These are phyloP conservation scores for Wickerhamomyces silvicola DNA, from an alignment of 805 yeast species.

Conservation along the genomic window DNA sequence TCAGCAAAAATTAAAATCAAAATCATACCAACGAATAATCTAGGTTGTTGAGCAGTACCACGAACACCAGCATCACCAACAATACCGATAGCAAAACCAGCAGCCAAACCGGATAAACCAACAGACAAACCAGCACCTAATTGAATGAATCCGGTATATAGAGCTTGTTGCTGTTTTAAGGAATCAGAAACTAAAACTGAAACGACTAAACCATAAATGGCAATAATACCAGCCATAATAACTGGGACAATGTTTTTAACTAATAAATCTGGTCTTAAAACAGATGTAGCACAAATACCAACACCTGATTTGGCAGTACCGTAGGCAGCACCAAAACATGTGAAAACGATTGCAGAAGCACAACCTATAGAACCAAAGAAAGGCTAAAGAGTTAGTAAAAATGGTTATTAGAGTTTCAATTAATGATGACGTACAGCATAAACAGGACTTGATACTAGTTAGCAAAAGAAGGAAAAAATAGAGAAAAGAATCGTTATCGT, in stretches of 20 bases:
- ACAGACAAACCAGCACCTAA: conserved; percentile 97
- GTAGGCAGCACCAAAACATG: conserved; percentile 98
- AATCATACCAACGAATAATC: conserved; percentile 97
- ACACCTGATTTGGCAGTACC: conserved; percentile 99
- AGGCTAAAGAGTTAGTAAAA: conserved; percentile 41
- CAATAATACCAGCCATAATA: conserved; percentile 99
- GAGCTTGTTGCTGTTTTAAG: conserved; percentile 82
- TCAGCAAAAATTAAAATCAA: conserved; percentile 97
- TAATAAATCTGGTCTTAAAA: conserved; percentile 91
- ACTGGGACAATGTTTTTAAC: conserved; percentile 95
- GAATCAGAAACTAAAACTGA: conserved; percentile 91
- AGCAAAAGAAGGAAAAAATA: too few relatives aligned
- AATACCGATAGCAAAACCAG: conserved; percentile 98
- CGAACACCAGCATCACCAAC: conserved; percentile 99
- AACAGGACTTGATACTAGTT: conserved; percentile 60
- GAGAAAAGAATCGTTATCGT: too few relatives aligned
- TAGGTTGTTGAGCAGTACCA: conserved; percentile 97
- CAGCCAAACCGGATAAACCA: conserved; percentile 95
- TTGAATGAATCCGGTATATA: conserved; percentile 96
- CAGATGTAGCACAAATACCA: conserved; percentile 98
- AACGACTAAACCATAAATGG: conserved; percentile 95
- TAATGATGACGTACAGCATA: conserved; percentile 44
- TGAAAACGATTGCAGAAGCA: conserved; percentile 97
- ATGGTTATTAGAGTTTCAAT: conserved; percentile 1
- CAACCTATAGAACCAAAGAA: conserved; percentile 99